These are phyloP conservation scores for Urochloa ruziziensis DNA, from an alignment of 176 grass and related monocot species.

Conservation along the genomic window DNA sequence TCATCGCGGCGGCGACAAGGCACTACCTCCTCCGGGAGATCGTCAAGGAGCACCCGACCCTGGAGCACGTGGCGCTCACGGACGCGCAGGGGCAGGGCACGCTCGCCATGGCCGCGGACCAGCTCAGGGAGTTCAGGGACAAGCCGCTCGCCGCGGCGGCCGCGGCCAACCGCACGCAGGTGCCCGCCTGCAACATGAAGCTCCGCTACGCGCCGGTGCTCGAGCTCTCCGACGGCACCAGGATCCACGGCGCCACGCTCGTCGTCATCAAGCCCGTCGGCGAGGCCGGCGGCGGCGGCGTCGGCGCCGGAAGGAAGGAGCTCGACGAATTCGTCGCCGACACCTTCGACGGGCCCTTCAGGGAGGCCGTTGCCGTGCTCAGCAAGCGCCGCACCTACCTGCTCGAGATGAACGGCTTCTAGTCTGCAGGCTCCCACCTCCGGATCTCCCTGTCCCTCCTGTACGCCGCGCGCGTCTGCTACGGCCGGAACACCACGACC, in stretches of 20 bases:
- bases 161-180: conserved; percentile 62
- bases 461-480: background rate
- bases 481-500: background rate
- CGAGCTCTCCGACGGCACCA: conserved; percentile 61
- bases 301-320: conserved; percentile 50
- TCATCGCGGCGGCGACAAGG: conserved; percentile 72
- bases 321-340: conserved; percentile 54
- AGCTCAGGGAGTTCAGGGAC: conserved; percentile 71
- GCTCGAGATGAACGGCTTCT: conserved; percentile 90
- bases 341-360: conserved; percentile 60
- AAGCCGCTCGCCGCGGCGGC: conserved; percentile 58
- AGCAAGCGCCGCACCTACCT: conserved; percentile 76
- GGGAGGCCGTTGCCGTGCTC: conserved; percentile 55
- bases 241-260: conserved; percentile 75
- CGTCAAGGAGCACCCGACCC: conserved; percentile 76
- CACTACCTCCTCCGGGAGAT: conserved; percentile 83
- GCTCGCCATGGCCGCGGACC: conserved; percentile 50
- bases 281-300: conserved; percentile 41
- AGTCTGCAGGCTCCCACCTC: background rate
- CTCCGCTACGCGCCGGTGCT: conserved; percentile 70
- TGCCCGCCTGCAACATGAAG: conserved; percentile 85
- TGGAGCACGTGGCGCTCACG: conserved; percentile 59
- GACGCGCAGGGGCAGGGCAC: conserved; percentile 73
- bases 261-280: conserved; percentile 73
- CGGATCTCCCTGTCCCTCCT: background rate